phyloP scores from a whole-genome alignment of 1,139 yeast genomes.

The Saccharomyces pastorianus region DNA sequence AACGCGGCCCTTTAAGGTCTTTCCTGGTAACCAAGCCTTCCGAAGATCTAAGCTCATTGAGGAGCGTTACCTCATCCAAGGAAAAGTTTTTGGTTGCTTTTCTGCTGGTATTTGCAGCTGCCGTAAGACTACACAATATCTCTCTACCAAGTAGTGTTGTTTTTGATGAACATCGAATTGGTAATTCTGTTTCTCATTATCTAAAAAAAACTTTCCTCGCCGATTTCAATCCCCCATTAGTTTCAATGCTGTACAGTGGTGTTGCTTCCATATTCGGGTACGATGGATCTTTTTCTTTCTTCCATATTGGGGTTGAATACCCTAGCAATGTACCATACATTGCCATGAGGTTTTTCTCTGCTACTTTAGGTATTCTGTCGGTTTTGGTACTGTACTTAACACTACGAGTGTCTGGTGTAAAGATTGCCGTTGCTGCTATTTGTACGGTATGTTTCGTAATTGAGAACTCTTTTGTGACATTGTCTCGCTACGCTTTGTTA shows the following conservation, averaged over 20 bases:
- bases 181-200: slow-evolving; percentile 68
- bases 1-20: slow-evolving; percentile 37
- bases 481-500: slow-evolving; percentile 78
- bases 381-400: slow-evolving; percentile 71
- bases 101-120: slow-evolving; percentile 46
- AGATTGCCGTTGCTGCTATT: slow-evolving; percentile 62
- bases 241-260: slow-evolving; percentile 76
- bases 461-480: slow-evolving; percentile 81
- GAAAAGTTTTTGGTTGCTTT: slow-evolving; percentile 40
- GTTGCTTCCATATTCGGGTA: slow-evolving; percentile 65
- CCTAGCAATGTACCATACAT: slow-evolving; percentile 61
- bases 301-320: slow-evolving; percentile 57
- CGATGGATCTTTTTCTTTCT: slow-evolving; percentile 45
- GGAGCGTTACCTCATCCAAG: slow-evolving; percentile 29
- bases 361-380: slow-evolving; percentile 72
- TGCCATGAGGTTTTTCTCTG: slow-evolving; percentile 79
- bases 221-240: slow-evolving; percentile 92
- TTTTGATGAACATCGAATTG: slow-evolving; percentile 82
- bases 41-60: slow-evolving; percentile 31
- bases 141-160: slow-evolving; percentile 72
- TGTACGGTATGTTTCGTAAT: slow-evolving; percentile 62
- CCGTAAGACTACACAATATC: slow-evolving; percentile 54
- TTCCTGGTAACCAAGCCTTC: slow-evolving; percentile 39
- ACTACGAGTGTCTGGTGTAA: slow-evolving; percentile 76
- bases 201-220: slow-evolving; percentile 64